Percentiles rank a stretch among this genome's conserved stretches.
These are phyloP conservation scores for Plantago elongata DNA, from an alignment of 257 asterid species.

Conservation along the genomic window DNA sequence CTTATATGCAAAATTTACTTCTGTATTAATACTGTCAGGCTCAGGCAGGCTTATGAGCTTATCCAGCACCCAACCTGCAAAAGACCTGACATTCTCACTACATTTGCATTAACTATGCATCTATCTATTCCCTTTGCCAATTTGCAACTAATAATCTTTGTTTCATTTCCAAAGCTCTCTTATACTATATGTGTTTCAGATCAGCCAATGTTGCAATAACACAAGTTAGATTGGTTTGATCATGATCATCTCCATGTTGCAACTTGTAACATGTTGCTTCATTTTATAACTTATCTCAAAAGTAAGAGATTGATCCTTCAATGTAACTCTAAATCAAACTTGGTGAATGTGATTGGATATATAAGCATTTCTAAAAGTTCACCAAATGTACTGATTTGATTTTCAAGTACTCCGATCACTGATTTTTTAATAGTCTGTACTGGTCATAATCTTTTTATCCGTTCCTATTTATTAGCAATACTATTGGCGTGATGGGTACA, in stretches of 20 bases:
- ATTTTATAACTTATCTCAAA: background rate
- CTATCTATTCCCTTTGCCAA: background rate
- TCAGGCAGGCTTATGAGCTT: constrained; percentile 59
- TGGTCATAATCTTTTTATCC: too few relatives aligned
- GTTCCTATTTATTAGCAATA: too few relatives aligned
- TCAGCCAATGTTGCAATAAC: too few relatives aligned
- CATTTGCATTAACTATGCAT: constrained; percentile 21
- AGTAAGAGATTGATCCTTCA: too few relatives aligned
- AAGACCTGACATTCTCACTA: constrained; percentile 34
- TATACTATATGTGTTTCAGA: background rate
- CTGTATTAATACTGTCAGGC: too few relatives aligned
- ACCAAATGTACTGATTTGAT: too few relatives aligned
- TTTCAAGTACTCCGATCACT: too few relatives aligned
- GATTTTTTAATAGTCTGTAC: too few relatives aligned
- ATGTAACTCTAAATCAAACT: too few relatives aligned
- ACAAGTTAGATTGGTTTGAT: background rate
- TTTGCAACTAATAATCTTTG: background rate
- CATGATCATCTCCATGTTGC: background rate
- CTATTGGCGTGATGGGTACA: too few relatives aligned
- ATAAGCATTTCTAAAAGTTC: too few relatives aligned
- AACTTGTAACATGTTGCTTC: background rate
- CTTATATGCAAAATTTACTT: constrained; percentile 36
- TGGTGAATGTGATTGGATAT: too few relatives aligned
- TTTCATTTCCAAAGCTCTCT: background rate
- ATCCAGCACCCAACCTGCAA: constrained; percentile 36